Conservation (phyloP, 31 red algal species). For the Endocladia muricata region DNA sequence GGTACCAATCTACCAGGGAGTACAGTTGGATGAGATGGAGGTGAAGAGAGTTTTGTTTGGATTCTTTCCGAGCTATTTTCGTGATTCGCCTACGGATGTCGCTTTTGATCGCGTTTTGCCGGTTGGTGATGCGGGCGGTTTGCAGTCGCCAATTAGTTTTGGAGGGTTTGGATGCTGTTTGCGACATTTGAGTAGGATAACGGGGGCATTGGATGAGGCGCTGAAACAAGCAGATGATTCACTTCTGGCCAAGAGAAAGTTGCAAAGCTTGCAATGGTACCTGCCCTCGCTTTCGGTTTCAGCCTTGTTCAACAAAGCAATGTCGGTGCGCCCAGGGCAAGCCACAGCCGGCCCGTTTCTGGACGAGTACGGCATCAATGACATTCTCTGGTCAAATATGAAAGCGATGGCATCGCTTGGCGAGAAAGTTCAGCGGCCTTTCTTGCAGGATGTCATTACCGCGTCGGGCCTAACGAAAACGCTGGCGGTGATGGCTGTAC, state of each 20-base stretch:
- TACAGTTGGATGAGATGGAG: slow-evolving; percentile 37
- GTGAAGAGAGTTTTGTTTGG: slow-evolving; percentile 83
- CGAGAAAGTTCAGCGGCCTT: slow-evolving; percentile 56
- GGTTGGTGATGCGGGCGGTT: slow-evolving; percentile 84
- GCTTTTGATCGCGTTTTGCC: slow-evolving; percentile 71
- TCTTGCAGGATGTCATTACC: slow-evolving; percentile 86
- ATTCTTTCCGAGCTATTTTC: slow-evolving; percentile 80
- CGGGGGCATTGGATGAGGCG: slow-evolving; percentile 50
- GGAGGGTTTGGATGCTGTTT: slow-evolving; percentile 91
- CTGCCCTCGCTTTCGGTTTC: slow-evolving; percentile 75
- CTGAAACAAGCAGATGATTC: slow-evolving; percentile 43
- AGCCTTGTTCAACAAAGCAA: slow-evolving; percentile 84
- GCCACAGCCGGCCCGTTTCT: slow-evolving; percentile 55
- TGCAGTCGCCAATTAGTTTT: slow-evolving; percentile 95
- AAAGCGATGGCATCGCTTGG: slow-evolving; percentile 68
- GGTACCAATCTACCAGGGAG: slow-evolving; percentile 83
- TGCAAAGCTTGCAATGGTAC: slow-evolving; percentile 75
- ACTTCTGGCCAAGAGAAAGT: slow-evolving; percentile 24
- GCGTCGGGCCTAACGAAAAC: slow-evolving; percentile 65
- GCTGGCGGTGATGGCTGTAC: slow-evolving; percentile 50
- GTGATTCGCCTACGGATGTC: slow-evolving; percentile 47
- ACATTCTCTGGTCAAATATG: slow-evolving; percentile 80
- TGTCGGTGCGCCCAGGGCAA: slow-evolving; percentile 70
- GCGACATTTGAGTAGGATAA: slow-evolving; percentile 72
- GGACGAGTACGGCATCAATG: slow-evolving; percentile 73